Conservation (phyloP, 345 rosid species). For the Cardamine resedifolia region DNA sequence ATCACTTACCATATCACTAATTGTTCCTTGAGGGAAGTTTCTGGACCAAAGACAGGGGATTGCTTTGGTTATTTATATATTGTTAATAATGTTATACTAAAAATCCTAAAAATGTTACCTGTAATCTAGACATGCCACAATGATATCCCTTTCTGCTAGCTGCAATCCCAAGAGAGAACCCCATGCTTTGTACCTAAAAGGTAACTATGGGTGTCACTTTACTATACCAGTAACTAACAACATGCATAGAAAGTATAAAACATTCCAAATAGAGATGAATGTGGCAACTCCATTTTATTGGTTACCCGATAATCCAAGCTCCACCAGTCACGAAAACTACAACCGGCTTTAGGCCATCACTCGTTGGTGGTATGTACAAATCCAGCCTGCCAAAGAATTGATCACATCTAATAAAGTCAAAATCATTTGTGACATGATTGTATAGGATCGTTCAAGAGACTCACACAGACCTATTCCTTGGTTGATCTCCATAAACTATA, state of each 20-base stretch:
- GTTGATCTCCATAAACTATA: conserved; percentile 90
- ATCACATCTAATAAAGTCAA: background rate
- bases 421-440: conserved; percentile 7
- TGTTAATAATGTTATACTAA: background rate
- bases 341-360: conserved; percentile 76
- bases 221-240: background rate
- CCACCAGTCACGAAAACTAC: conserved; percentile 96
- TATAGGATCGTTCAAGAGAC: background rate
- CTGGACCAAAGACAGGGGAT: conserved; percentile 41
- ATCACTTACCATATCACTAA: conserved; percentile 87
- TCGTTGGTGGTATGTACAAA: conserved; percentile 67
- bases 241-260: background rate
- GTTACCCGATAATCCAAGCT: conserved; percentile 98
- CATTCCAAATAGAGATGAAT: background rate
- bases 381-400: conserved; percentile 60
- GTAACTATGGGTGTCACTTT: background rate
- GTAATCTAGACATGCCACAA: conserved; percentile 95
- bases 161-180: conserved; percentile 93
- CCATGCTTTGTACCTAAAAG: conserved; percentile 95
- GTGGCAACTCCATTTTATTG: conserved; percentile 9
- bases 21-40: conserved; percentile 96
- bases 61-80: background rate
- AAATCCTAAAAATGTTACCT: conserved; percentile 40
- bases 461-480: conserved; percentile 76
- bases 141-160: conserved; percentile 86